A percentile compares a stretch with the other conserved stretches of the same genome.
Evolutionary conservation across 768 basidiomycete genomes (phyloP).

Genomic region (Rubroboletus satanas): DNA sequence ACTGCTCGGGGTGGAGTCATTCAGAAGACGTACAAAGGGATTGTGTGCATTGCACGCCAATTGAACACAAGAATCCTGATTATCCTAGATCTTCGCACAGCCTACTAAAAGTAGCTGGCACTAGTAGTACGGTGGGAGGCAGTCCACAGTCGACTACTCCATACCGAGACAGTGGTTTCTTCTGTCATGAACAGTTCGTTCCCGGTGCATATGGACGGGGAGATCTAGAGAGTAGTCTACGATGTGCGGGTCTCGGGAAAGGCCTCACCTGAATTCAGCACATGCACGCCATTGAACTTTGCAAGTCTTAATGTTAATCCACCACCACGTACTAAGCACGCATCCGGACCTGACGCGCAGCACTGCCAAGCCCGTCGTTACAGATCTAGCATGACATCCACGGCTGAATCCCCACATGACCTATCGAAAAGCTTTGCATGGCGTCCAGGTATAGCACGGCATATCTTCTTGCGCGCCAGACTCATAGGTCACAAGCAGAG

Average conservation of each 20-base stretch:
- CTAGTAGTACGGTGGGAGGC: not conserved
- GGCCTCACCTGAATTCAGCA: not conserved
- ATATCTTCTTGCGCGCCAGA: not conserved
- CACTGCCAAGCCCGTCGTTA: not conserved
- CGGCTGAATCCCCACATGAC: slow-evolving; percentile 6
- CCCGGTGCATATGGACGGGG: not conserved
- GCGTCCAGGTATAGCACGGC: slow-evolving; percentile 43
- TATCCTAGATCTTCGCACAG: not conserved
- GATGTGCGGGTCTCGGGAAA: not conserved
- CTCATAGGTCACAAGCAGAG: slow-evolving; percentile 37
- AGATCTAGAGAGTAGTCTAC: not conserved
- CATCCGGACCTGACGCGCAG: not conserved
- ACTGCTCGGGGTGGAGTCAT: not conserved
- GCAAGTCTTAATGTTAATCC: not conserved
- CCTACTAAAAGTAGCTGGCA: not conserved
- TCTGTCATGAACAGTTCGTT: not conserved
- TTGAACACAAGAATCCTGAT: not conserved
- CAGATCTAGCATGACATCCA: slow-evolving; percentile 18
- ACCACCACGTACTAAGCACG: not conserved
- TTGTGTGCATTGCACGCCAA: not conserved
- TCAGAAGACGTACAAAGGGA: not conserved
- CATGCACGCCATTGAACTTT: not conserved
- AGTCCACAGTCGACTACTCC: not conserved
- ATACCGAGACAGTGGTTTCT: not conserved
- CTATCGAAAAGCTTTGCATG: slow-evolving; percentile 41